Percentiles rank a stretch among this genome's conserved stretches.
phyloP scores from a whole-genome alignment of 352 stramenopile species.

The Phytophthora pini region DNA sequence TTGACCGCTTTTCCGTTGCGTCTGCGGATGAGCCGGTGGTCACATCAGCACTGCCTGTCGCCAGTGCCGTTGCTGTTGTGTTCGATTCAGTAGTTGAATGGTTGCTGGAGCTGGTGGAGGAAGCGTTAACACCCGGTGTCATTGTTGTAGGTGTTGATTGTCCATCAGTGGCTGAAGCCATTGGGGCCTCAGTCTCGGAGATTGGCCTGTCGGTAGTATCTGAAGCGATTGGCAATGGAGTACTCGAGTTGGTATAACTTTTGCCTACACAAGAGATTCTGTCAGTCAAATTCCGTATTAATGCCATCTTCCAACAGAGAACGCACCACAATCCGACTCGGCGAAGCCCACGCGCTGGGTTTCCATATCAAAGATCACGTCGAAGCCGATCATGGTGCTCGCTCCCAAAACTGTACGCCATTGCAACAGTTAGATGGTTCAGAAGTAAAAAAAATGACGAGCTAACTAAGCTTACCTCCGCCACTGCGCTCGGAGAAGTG shows the following conservation, averaged over 20 bases:
- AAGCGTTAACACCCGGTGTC: conserved; percentile 5
- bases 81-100: conserved; percentile 20
- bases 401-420: conserved; percentile 68
- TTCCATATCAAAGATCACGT: conserved; percentile 88
- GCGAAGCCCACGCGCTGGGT: conserved; percentile 83
- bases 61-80: conserved; percentile 17
- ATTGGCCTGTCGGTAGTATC: conserved; percentile 2
- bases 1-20: conserved; percentile 21
- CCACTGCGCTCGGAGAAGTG: conserved; percentile 84
- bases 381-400: conserved; percentile 80
- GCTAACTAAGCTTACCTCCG: conserved; percentile 51
- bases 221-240: conserved; percentile 11
- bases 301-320: neutral
- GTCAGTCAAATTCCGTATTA: neutral
- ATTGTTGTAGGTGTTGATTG: neutral
- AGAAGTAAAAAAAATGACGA: neutral
- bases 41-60: conserved; percentile 1
- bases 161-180: conserved; percentile 2
- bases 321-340: conserved; percentile 69
- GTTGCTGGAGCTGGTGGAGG: conserved; percentile 12
- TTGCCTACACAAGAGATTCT: conserved; percentile 18
- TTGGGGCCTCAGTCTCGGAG: conserved; percentile 7
- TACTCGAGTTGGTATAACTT: conserved; percentile 20
- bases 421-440: conserved; percentile 8
- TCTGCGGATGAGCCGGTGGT: conserved; percentile 8